Base-by-base conservation (phyloP, 441 rosid genomes). In the Erysimum cheiri region DNA sequence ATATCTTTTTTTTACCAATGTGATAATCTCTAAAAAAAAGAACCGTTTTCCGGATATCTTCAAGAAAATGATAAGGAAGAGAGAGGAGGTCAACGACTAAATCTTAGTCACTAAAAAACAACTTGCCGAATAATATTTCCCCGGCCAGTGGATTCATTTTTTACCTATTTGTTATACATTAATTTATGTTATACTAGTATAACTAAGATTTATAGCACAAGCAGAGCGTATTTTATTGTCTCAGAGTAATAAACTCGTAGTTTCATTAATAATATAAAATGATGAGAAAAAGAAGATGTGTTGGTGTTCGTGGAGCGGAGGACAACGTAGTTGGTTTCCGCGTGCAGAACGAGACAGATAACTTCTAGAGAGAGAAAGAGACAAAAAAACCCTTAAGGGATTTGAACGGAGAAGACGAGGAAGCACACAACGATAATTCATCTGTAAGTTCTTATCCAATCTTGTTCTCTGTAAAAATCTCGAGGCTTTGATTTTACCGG, bases 271-370 rank as follows among this genome's bases (percentile, higher is more conserved):
- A n/a, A 60, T 54, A 64, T 44, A 66, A 55, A 55, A 55, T 22
- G 19, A 28, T 14, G 15, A 64, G 33, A 22, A 26, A 49, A 50
- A 5, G 36, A 37, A 70, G 71, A 41, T 50, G 75, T 58, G 75
- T 50, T 73, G 67, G 77, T 66, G 77, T 69, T 75, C 75, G 71
- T 70, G 79, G 59, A 58, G 63, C 69, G 59, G 55, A 64, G 70
- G 37, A 60, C 67, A 70, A 41, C 75, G 71, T 59, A 69, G 72
- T 70, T 70, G 37, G 75, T 59, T 74, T 76, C 63, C 75, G 70
- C 74, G 74, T 69, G 70, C 70, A 62, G 2, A 14, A 32, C 31
- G 31, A 56, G 48, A 75, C 66, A 61, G 24, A 37, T 56, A 43
- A 69, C 65, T 39, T 46, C 46, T 55, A 35, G 24, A 63, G 64